Percentiles rank a stretch among this genome's conserved stretches.
Evolutionary conservation across 1,139 yeast genomes (phyloP).

Genomic region (Hansenula anomala): DNA sequence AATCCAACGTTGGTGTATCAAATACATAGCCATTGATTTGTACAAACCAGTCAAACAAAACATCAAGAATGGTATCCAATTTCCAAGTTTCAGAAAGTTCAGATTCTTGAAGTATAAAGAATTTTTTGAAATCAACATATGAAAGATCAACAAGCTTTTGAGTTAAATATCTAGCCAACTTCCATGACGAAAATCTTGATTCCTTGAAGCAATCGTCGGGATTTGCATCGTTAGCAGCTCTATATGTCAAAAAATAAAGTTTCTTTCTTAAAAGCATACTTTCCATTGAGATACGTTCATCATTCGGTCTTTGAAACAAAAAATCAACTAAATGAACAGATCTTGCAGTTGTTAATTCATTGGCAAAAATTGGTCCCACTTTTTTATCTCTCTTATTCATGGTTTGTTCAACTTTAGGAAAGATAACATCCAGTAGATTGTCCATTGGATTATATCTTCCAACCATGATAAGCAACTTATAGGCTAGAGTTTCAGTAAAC

Average conservation of each 20-base stretch:
- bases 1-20: conserved; percentile 6
- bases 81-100: conserved; percentile 8
- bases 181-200: neutral
- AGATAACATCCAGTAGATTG: conserved; percentile 13
- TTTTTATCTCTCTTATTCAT: neutral
- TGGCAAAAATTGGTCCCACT: conserved; percentile 8
- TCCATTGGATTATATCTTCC: conserved; percentile 26
- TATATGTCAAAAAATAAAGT: conserved; percentile 9
- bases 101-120: conserved; percentile 4
- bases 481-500: conserved; percentile 7
- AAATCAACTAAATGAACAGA: conserved; percentile 9
- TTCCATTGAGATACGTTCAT: no score
- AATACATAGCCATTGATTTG: conserved; percentile 7
- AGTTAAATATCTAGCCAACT: neutral
- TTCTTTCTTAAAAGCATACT: conserved; percentile 12
- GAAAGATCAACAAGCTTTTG: conserved; percentile 1
- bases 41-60: conserved; percentile 3
- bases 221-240: conserved; percentile 3
- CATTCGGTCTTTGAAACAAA: no score
- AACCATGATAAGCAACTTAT: conserved; percentile 12
- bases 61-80: conserved; percentile 2
- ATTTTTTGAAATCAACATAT: conserved; percentile 10
- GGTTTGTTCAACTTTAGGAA: conserved; percentile 4
- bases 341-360: conserved; percentile 14
- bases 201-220: no score